A percentile compares a stretch with the other conserved stretches of the same genome.
Conservation (phyloP, 371 early-diverging fungal species). For the Circinella umbellata region DNA sequence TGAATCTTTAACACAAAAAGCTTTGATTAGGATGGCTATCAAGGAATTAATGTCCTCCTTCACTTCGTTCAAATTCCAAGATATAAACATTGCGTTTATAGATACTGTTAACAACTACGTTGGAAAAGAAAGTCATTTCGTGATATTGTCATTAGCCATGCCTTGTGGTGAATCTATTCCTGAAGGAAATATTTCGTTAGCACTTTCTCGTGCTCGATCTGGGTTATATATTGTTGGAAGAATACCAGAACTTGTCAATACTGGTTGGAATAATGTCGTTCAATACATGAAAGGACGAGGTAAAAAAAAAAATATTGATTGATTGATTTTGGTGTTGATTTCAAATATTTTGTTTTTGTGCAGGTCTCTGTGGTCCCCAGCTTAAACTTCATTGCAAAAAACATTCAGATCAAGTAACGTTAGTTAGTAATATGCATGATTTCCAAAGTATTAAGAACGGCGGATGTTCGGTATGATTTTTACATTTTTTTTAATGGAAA, state of each 20-base stretch:
- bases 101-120: slow-evolving; percentile 26
- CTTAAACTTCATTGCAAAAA: slow-evolving; percentile 23
- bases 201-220: slow-evolving; percentile 42
- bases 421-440: slow-evolving; percentile 27
- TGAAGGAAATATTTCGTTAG: slow-evolving; percentile 24
- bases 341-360: background rate
- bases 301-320: background rate
- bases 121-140: slow-evolving; percentile 31
- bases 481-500: background rate
- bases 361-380: slow-evolving; percentile 13
- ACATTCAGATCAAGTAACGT: slow-evolving; percentile 12
- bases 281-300: slow-evolving; percentile 31
- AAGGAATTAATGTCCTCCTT: background rate
- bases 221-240: slow-evolving; percentile 49
- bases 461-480: slow-evolving; percentile 34
- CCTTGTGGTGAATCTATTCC: slow-evolving; percentile 17
- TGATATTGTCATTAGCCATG: slow-evolving; percentile 34
- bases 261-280: slow-evolving; percentile 31
- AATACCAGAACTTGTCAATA: slow-evolving; percentile 3
- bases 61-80: background rate
- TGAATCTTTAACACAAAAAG: slow-evolving; percentile 25
- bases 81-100: background rate
- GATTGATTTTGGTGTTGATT: too few species aligned
- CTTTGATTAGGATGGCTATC: slow-evolving; percentile 22
- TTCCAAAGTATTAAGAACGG: slow-evolving; percentile 40